Percentiles rank a stretch among this genome's conserved stretches.
Evolutionary conservation across 768 basidiomycete genomes (phyloP).

Genomic region (Mycena chlorophos): DNA sequence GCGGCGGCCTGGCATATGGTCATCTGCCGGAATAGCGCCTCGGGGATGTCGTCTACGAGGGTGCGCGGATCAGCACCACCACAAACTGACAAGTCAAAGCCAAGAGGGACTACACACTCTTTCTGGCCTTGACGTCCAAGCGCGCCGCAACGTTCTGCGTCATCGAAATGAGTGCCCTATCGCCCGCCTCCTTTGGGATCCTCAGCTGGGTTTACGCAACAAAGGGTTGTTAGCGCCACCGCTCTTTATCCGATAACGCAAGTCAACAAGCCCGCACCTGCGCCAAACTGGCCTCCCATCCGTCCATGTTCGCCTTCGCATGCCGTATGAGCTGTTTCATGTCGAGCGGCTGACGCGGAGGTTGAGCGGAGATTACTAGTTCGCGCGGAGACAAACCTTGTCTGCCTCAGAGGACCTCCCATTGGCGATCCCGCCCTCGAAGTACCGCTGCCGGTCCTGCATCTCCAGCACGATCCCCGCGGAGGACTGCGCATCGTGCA

Average conservation of each 20-base stretch:
- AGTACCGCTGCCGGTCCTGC: slow-evolving; percentile 81
- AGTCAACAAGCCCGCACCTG: slow-evolving; percentile 44
- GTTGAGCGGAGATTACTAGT: neutral
- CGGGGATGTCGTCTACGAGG: slow-evolving; percentile 74
- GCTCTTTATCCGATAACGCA: neutral
- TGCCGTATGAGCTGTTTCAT: slow-evolving; percentile 49
- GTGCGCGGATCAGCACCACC: neutral
- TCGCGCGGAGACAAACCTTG: slow-evolving; percentile 28
- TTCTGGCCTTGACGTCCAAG: slow-evolving; percentile 62
- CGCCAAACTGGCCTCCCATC: slow-evolving; percentile 59
- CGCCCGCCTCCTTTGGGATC: slow-evolving; percentile 66
- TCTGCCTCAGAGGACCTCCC: slow-evolving; percentile 30
- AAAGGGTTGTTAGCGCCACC: neutral
- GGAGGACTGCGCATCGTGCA: slow-evolving; percentile 67
- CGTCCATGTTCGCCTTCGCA: slow-evolving; percentile 45
- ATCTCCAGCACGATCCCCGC: slow-evolving; percentile 81
- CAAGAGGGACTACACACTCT: slow-evolving; percentile 46
- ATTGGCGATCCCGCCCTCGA: slow-evolving; percentile 61
- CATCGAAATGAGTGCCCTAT: slow-evolving; percentile 70
- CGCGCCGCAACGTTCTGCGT: slow-evolving; percentile 77
- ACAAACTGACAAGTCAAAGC: neutral
- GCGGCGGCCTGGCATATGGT: slow-evolving; percentile 89
- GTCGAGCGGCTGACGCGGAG: slow-evolving; percentile 43
- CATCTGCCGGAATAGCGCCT: slow-evolving; percentile 77
- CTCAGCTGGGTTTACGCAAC: too few species aligned